phyloP scores from a whole-genome alignment of 2,329 filamentous ascomycete species.

The Arachnomyces sp. region DNA sequence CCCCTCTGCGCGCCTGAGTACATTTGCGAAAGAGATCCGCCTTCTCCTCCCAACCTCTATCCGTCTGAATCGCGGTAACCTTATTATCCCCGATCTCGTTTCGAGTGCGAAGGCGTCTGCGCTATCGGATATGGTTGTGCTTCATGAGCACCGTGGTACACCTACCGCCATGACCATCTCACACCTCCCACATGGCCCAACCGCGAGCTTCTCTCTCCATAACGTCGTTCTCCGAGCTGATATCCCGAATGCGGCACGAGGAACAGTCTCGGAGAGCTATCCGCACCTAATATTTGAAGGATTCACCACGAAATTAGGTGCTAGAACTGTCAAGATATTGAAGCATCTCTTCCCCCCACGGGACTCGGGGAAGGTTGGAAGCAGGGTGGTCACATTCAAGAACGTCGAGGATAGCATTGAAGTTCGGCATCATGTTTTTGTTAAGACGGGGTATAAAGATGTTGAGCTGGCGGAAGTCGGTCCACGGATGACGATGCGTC shows the following conservation, averaged over 20 bases:
- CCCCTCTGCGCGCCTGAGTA: slow-evolving; percentile 63
- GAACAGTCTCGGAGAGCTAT: slow-evolving; percentile 85
- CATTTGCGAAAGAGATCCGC: slow-evolving; percentile 87
- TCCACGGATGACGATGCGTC: slow-evolving; percentile 91
- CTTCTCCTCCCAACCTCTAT: slow-evolving; percentile 77
- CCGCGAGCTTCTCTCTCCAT: slow-evolving; percentile 76
- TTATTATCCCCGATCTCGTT: slow-evolving; percentile 78
- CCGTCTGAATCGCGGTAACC: slow-evolving; percentile 81
- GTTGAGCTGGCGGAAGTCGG: slow-evolving; percentile 86
- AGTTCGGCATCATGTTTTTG: slow-evolving; percentile 87
- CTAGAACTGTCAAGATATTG: slow-evolving; percentile 76
- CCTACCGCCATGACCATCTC: slow-evolving; percentile 83
- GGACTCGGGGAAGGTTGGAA: slow-evolving; percentile 76
- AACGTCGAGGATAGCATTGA: slow-evolving; percentile 85
- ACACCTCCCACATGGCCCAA: slow-evolving; percentile 82
- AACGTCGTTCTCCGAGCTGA: slow-evolving; percentile 91
- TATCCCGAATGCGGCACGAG: slow-evolving; percentile 77
- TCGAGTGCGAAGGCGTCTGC: slow-evolving; percentile 70
- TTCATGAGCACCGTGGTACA: slow-evolving; percentile 87
- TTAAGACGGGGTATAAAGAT: slow-evolving; percentile 80
- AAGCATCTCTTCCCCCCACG: slow-evolving; percentile 92
- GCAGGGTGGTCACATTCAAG: slow-evolving; percentile 83
- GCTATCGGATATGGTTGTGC: slow-evolving; percentile 73
- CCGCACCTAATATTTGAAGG: slow-evolving; percentile 94
- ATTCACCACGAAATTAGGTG: slow-evolving; percentile 72